Evolutionary conservation across 1,139 yeast genomes (phyloP), one percentile per base, ranked within the genome.

Genomic region (Protomyces macrosporus): DNA sequence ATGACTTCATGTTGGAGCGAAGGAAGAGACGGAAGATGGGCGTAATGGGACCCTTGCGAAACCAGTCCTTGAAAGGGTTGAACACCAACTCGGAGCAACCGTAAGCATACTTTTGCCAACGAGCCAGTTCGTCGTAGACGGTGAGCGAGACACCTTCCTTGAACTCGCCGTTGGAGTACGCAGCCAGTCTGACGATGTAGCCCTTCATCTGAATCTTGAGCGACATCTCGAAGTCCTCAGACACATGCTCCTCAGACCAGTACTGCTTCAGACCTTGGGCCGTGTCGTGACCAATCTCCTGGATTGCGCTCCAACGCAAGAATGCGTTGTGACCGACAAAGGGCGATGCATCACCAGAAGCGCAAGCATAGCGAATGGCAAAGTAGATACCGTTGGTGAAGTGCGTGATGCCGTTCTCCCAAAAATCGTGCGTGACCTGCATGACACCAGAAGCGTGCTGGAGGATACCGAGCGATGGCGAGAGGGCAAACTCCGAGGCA

Each of bases 111-210:
- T 65, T 66, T 50, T 65, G 60, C 68, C 68, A 66, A 32, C 68
- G 64, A 34, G 67, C 63, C 14, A 66, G 53, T 53, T 66, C 68
- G 53, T 66, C 68, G 45, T 66, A 64, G 7, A 66, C 66, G 9
- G 67, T 66, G 35, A 66, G 52, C 23, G 68, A 66, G 32, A 66
- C 68, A 23, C 68, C 68, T 54, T 66, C 68, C 45, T 65, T 60
- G 40, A 66, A 65, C 37, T 66, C 61, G 35, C 66, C 68, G 36
- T 64, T 60, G 32, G 56, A 45, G 45, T 65, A 66, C 12, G 65
- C 55, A 7, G 64, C 60, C 48, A 65, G 39, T 34, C 68, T 54
- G 23, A 66, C 67, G 30, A 58, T 50, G 50, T 66, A 66, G 6
- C 68, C 68, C 16, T 53, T 16, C 6, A 64, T 65, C 56, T 66